A percentile compares a stretch with the other conserved stretches of the same genome.
Evolutionary conservation across 306 rosid species (phyloP).

Genomic region (Benincasa hispida): DNA sequence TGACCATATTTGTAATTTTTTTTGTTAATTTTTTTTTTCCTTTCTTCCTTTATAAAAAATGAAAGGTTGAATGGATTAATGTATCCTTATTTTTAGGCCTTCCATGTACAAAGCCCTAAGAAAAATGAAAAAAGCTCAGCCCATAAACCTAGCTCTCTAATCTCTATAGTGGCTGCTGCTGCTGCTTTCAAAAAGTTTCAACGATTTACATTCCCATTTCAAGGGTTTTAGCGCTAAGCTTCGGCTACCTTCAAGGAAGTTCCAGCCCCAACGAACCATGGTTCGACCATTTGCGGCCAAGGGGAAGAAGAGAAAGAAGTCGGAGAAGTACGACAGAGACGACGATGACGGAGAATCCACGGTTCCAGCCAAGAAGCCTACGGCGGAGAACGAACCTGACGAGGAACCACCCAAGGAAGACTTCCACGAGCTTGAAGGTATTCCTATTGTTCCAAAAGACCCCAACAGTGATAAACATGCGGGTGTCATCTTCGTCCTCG

Average conservation of each 20-base stretch:
- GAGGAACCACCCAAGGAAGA: slow-evolving; percentile 1
- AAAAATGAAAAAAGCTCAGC: neutral
- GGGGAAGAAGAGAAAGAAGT: slow-evolving; percentile 45
- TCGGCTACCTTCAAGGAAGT: neutral
- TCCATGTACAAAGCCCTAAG: too few species aligned
- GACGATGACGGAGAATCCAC: slow-evolving; percentile 18
- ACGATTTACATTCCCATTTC: neutral
- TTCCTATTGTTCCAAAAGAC: slow-evolving; percentile 28
- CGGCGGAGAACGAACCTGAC: slow-evolving; percentile 1
- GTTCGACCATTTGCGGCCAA: slow-evolving; percentile 38
- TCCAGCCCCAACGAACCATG: slow-evolving; percentile 18
- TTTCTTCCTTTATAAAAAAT: too few species aligned
- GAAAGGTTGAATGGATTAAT: too few species aligned
- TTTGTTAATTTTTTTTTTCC: too few species aligned
- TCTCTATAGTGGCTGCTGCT: too few species aligned
- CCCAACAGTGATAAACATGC: slow-evolving; percentile 16
- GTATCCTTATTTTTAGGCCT: too few species aligned
- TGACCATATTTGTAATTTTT: too few species aligned
- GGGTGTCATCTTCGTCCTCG: slow-evolving; percentile 57
- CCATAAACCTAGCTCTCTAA: neutral
- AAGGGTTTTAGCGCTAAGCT: neutral
- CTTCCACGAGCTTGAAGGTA: slow-evolving; percentile 35
- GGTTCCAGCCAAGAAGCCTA: neutral
- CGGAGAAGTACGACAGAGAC: slow-evolving; percentile 22
- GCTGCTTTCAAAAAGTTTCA: neutral